Conservation (phyloP, 441 rosid genomes). For the Adansonia rubrostipa region DNA sequence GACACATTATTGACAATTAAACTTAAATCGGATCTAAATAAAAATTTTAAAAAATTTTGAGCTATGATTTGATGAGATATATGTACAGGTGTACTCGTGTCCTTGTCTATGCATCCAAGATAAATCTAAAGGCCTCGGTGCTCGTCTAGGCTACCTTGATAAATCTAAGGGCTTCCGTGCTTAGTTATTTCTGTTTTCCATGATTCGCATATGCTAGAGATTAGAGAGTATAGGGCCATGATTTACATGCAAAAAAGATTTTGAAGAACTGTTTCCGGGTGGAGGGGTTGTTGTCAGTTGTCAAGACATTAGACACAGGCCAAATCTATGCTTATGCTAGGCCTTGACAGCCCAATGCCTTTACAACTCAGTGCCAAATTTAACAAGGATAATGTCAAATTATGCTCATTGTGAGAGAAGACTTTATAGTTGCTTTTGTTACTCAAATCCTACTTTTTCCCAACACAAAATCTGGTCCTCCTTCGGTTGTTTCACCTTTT, state of each 20-base stretch:
- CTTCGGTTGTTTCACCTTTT: slow-evolving; percentile 28
- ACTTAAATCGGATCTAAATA: too few relatives aligned
- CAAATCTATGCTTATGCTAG: not conserved
- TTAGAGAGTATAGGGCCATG: not conserved
- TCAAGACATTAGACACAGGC: not conserved
- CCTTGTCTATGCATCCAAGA: too few relatives aligned
- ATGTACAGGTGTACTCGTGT: too few relatives aligned
- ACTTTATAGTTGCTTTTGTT: slow-evolving; percentile 33
- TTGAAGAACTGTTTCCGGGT: not conserved
- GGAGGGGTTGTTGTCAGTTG: not conserved
- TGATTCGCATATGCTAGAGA: too few relatives aligned
- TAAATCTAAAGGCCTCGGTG: too few relatives aligned
- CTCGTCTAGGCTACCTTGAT: too few relatives aligned
- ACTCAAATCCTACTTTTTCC: slow-evolving; percentile 37
- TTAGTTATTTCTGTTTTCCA: too few relatives aligned
- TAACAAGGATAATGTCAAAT: slow-evolving; percentile 5
- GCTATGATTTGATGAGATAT: too few relatives aligned
- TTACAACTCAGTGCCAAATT: slow-evolving; percentile 38
- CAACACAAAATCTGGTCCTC: slow-evolving; percentile 42
- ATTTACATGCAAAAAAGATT: not conserved
- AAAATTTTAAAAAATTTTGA: too few relatives aligned
- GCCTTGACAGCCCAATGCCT: slow-evolving; percentile 26
- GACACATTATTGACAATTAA: too few relatives aligned
- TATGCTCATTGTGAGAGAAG: slow-evolving; percentile 33
- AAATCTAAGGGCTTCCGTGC: too few relatives aligned